Conservation (phyloP, 768 basidiomycete genomes). For the Lactarius tabidus region DNA sequence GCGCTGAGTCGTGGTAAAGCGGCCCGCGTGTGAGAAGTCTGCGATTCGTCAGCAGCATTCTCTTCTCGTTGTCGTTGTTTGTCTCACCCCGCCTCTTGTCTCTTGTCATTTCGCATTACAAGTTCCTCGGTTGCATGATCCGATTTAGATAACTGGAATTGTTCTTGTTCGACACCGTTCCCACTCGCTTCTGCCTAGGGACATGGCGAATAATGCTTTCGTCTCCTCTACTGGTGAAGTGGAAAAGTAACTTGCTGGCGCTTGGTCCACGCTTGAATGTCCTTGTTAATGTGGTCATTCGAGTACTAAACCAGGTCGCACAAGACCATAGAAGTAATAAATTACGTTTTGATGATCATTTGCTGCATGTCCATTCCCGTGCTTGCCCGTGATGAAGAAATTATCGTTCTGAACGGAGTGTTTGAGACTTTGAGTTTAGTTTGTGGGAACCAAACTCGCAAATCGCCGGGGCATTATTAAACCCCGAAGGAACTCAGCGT, state of each 20-base stretch:
- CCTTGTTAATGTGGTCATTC: conserved; percentile 54
- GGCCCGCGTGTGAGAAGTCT: too few relatives aligned
- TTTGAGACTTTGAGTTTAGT: too few relatives aligned
- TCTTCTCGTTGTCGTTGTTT: too few relatives aligned
- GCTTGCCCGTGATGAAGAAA: conserved; percentile 18
- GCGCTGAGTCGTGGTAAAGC: too few relatives aligned
- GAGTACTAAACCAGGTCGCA: conserved; percentile 76
- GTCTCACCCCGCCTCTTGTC: not conserved
- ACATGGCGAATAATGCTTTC: conserved; percentile 71
- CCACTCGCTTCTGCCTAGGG: conserved; percentile 75
- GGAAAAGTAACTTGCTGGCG: conserved; percentile 48
- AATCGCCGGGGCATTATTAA: conserved; percentile 23
- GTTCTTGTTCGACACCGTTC: conserved; percentile 24
- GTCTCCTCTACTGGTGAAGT: conserved; percentile 70
- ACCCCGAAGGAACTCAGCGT: not conserved
- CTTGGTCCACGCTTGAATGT: conserved; percentile 78
- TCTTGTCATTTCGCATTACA: not conserved
- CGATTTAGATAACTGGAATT: too few relatives aligned
- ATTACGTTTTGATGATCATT: not conserved
- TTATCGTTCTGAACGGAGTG: conserved; percentile 12
- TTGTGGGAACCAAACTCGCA: conserved; percentile 23
- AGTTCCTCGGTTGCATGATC: not conserved
- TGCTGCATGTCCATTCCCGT: too few relatives aligned
- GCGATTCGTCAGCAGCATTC: too few relatives aligned
- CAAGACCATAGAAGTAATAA: conserved; percentile 19